Conservation (phyloP, 805 yeast species). For the Komagataella pseudopastoris region DNA sequence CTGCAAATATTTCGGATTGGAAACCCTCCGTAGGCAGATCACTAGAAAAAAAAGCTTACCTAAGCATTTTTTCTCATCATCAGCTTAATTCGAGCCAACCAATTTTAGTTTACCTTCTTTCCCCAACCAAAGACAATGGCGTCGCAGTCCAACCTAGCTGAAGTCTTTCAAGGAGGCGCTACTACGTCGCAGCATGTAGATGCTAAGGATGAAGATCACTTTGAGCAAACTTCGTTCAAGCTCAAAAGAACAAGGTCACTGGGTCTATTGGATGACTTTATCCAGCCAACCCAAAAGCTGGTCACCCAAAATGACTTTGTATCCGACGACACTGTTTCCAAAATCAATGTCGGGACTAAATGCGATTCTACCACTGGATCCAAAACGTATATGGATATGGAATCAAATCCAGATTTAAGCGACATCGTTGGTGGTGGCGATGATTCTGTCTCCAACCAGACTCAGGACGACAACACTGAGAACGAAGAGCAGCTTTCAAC, state of each 20-base stretch:
- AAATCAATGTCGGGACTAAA: conserved; percentile 27
- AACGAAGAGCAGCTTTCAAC: background rate
- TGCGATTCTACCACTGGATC: background rate
- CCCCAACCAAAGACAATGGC: conserved; percentile 1
- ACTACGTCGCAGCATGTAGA: conserved; percentile 55
- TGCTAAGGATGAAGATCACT: conserved; percentile 59
- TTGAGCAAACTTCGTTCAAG: conserved; percentile 56
- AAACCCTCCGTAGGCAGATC: background rate
- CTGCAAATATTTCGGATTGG: no score
- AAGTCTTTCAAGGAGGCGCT: conserved; percentile 32
- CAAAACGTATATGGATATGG: background rate
- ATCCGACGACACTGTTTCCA: conserved; percentile 87
- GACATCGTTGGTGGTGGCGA: background rate
- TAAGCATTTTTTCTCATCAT: background rate
- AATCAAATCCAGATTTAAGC: background rate
- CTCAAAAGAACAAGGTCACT: conserved; percentile 72
- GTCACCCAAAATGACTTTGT: conserved; percentile 89
- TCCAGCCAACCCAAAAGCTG: conserved; percentile 8
- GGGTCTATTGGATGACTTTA: conserved; percentile 64
- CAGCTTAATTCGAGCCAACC: background rate
- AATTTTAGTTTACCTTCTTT: background rate
- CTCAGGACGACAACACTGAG: conserved; percentile 6
- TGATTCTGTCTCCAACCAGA: background rate
- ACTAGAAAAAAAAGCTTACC: background rate
- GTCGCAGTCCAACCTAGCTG: conserved; percentile 1